Conservation (phyloP, 768 basidiomycete genomes). For the Hydnomerulius pinastri region DNA sequence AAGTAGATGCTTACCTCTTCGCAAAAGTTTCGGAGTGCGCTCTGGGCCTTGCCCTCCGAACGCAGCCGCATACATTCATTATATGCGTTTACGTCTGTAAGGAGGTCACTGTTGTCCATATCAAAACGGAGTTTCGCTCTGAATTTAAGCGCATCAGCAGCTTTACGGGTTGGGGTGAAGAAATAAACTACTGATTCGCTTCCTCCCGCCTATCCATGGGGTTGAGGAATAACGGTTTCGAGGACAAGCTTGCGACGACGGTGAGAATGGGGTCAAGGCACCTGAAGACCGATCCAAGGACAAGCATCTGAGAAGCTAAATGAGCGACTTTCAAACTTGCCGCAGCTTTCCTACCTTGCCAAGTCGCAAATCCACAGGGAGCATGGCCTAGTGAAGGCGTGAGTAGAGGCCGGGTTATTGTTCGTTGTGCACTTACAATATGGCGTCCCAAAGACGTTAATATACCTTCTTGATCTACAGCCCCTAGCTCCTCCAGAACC, state of each 20-base stretch:
- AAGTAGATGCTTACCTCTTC: slow-evolving; percentile 51
- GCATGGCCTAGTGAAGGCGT: slow-evolving; percentile 54
- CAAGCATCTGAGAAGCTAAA: slow-evolving; percentile 66
- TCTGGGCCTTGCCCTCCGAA: slow-evolving; percentile 48
- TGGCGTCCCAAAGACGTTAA: slow-evolving; percentile 84
- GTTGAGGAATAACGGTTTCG: slow-evolving; percentile 82
- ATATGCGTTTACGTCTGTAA: slow-evolving; percentile 82
- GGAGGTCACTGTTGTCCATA: slow-evolving; percentile 75
- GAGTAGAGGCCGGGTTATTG: neutral
- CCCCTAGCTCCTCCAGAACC: slow-evolving; percentile 75
- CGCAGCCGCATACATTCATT: slow-evolving; percentile 57
- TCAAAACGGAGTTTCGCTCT: slow-evolving; percentile 77
- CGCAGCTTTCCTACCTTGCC: slow-evolving; percentile 64
- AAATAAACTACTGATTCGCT: slow-evolving; percentile 56
- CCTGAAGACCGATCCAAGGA: slow-evolving; percentile 80
- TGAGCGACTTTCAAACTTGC: slow-evolving; percentile 4
- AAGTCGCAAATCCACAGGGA: slow-evolving; percentile 87
- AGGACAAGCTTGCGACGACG: slow-evolving; percentile 80
- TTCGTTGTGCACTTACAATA: slow-evolving; percentile 47
- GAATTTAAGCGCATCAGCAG: slow-evolving; percentile 3
- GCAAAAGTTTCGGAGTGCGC: slow-evolving; percentile 59
- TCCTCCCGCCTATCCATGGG: slow-evolving; percentile 86
- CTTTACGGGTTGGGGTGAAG: neutral
- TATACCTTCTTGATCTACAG: slow-evolving; percentile 60
- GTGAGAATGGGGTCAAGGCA: slow-evolving; percentile 83